Percentiles rank a stretch among this genome's conserved stretches.
Conservation (phyloP, 179 eudicot genomes). For the Gypsophila paniculata region DNA sequence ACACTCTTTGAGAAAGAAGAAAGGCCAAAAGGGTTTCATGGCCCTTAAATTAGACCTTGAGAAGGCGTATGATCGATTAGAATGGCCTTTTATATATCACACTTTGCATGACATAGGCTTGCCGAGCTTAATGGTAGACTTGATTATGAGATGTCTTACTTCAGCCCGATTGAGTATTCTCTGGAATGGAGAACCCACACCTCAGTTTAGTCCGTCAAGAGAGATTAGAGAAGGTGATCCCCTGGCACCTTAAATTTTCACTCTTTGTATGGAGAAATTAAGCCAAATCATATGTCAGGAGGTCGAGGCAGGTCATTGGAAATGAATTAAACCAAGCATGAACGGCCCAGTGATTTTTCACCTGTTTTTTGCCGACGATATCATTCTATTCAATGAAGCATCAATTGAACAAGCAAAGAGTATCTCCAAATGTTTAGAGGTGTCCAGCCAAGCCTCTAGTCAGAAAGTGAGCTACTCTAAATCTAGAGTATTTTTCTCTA, state of each 20-base stretch:
- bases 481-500: background rate
- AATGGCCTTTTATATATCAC: background rate
- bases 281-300: background rate
- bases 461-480: background rate
- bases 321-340: background rate
- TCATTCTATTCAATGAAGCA: slow-evolving; percentile 31
- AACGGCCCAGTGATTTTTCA: background rate
- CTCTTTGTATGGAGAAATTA: background rate
- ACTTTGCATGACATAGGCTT: background rate
- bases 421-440: background rate
- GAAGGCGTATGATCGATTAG: no score
- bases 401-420: background rate
- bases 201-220: background rate
- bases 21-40: no score
- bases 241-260: background rate
- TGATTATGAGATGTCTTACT: background rate
- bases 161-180: background rate
- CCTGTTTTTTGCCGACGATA: slow-evolving; percentile 6
- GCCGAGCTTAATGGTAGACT: background rate
- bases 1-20: no score
- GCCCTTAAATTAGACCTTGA: no score
- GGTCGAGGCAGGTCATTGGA: background rate
- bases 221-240: background rate
- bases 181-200: background rate
- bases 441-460: background rate